phyloP scores from a whole-genome alignment of 345 rosid species.

The Streptanthus diversifolius region DNA sequence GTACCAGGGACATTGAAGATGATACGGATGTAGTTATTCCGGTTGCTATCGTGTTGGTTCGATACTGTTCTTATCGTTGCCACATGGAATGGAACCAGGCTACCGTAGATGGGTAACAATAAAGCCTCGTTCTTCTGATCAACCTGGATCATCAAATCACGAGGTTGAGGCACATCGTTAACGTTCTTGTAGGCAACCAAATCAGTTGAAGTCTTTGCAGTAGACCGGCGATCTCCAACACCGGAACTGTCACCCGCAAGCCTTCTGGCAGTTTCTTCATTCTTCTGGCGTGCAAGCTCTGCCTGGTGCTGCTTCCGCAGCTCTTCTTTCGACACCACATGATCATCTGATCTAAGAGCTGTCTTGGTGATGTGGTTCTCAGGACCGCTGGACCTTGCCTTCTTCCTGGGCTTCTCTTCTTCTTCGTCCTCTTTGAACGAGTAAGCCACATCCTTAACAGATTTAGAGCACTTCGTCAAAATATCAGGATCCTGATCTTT shows the following conservation, averaged over 20 bases:
- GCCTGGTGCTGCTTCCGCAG: conserved; percentile 96
- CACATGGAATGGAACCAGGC: conserved; percentile 90
- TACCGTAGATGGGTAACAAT: conserved; percentile 79
- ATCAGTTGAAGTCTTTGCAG: conserved; percentile 59
- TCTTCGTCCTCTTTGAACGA: conserved; percentile 89
- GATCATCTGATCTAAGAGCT: conserved; percentile 82
- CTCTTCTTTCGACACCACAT: conserved; percentile 90
- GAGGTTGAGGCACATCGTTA: conserved; percentile 76
- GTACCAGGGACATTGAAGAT: conserved; percentile 84
- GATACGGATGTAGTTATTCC: conserved; percentile 77
- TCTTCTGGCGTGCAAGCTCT: conserved; percentile 95
- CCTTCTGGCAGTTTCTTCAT: conserved; percentile 93
- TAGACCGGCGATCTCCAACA: conserved; percentile 55
- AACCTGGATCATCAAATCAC: conserved; percentile 68
- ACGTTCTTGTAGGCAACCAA: conserved; percentile 81
- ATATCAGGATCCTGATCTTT: conserved; percentile 56
- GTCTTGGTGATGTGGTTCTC: conserved; percentile 60
- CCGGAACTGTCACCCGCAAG: conserved; percentile 78
- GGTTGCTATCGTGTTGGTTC: conserved; percentile 81
- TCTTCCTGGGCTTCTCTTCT: conserved; percentile 49
- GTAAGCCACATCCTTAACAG: conserved; percentile 80
- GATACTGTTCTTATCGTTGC: conserved; percentile 85
- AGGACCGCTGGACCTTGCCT: conserved; percentile 37
- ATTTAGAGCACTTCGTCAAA: conserved; percentile 72
- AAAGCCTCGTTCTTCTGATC: conserved; percentile 91